These are phyloP conservation scores for Albifimbria verrucaria DNA, from an alignment of 2,329 filamentous ascomycete genomes.

Conservation along the genomic window DNA sequence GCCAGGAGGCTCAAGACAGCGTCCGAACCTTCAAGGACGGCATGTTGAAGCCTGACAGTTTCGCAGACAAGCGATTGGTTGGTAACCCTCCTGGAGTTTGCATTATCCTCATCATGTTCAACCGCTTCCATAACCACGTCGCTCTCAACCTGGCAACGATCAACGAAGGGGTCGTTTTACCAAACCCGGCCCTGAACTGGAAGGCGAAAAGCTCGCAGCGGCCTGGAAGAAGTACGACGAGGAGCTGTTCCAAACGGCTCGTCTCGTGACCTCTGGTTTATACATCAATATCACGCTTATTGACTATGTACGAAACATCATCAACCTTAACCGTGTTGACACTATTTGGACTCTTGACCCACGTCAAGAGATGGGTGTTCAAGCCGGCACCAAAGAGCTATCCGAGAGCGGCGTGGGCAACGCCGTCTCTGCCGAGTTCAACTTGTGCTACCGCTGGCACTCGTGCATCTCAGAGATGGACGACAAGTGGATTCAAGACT, in stretches of 20 bases:
- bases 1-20: slow-evolving; percentile 60
- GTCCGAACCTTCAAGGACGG: slow-evolving; percentile 70
- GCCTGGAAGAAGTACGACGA: slow-evolving; percentile 70
- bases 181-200: slow-evolving; percentile 51
- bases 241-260: slow-evolving; percentile 75
- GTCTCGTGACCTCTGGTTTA: slow-evolving; percentile 69
- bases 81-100: slow-evolving; percentile 71
- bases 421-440: slow-evolving; percentile 84
- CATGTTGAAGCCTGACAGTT: slow-evolving; percentile 68
- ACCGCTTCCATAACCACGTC: slow-evolving; percentile 83
- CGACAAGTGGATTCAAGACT: slow-evolving; percentile 74
- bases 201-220: slow-evolving; percentile 44
- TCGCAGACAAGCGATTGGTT: slow-evolving; percentile 66
- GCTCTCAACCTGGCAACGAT: slow-evolving; percentile 77
- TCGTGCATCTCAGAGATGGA: slow-evolving; percentile 72
- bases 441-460: slow-evolving; percentile 85
- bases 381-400: slow-evolving; percentile 49
- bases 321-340: slow-evolving; percentile 57
- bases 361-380: slow-evolving; percentile 61
- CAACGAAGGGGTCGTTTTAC: slow-evolving; percentile 81
- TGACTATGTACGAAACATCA: slow-evolving; percentile 76
- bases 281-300: slow-evolving; percentile 77
- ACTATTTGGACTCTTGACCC: slow-evolving; percentile 82
- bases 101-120: slow-evolving; percentile 74
- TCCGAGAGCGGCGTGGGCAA: slow-evolving; percentile 74